Evolutionary conservation across 805 yeast genomes (phyloP).

Genomic region (Vanderwaltozyma yarrowii): DNA sequence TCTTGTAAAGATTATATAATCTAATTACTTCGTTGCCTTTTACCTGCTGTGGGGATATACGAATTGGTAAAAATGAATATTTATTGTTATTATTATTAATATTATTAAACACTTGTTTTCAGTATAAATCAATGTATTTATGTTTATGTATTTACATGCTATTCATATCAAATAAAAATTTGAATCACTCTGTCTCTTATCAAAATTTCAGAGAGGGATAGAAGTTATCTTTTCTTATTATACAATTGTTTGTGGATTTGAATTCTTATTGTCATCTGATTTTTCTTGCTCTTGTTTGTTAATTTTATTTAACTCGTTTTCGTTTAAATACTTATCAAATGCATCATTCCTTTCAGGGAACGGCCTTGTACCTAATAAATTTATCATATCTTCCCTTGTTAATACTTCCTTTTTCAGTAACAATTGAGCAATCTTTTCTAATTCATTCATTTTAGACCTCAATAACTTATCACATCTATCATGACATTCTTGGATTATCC

Average conservation of each 20-base stretch:
- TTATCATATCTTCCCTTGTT: slow-evolving; percentile 89
- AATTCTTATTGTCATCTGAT: background rate
- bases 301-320: slow-evolving; percentile 19
- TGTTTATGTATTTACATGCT: too few relatives aligned
- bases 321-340: slow-evolving; percentile 35
- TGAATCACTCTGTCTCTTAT: too few relatives aligned
- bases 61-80: too few relatives aligned
- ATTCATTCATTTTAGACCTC: slow-evolving; percentile 56
- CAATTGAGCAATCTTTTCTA: slow-evolving; percentile 80
- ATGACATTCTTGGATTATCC: slow-evolving; percentile 70
- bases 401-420: slow-evolving; percentile 79
- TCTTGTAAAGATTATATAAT: too few relatives aligned
- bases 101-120: too few relatives aligned
- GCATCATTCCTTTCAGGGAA: slow-evolving; percentile 88
- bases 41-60: too few relatives aligned
- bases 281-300: slow-evolving; percentile 14
- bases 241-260: background rate
- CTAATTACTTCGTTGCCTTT: too few relatives aligned
- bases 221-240: too few relatives aligned
- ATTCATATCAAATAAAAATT: too few relatives aligned
- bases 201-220: too few relatives aligned
- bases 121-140: too few relatives aligned
- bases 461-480: slow-evolving; percentile 56
- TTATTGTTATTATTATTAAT: too few relatives aligned
- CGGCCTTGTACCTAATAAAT: slow-evolving; percentile 82